These are phyloP conservation scores for Podila clonocystis DNA, from an alignment of 192 early-diverging fungal genomes.

Conservation along the genomic window DNA sequence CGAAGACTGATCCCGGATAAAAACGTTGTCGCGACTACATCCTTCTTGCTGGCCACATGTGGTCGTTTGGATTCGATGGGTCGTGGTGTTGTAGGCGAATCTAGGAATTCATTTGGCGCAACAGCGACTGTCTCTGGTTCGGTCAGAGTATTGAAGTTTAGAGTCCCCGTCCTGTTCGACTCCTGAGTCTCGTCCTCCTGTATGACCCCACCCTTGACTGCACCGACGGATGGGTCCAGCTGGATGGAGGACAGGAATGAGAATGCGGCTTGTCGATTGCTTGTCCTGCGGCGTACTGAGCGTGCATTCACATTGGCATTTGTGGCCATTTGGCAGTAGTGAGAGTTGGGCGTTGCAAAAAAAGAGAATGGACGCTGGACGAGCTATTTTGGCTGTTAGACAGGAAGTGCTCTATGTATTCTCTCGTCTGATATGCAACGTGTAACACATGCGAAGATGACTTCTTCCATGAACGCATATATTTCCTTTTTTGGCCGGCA, in stretches of 20 bases:
- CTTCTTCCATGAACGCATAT: neutral
- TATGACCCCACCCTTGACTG: neutral
- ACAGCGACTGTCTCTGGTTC: neutral
- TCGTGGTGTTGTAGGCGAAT: neutral
- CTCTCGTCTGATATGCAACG: neutral
- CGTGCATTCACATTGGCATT: conserved; percentile 6
- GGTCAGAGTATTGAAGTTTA: neutral
- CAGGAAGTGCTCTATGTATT: neutral
- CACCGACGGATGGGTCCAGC: conserved; percentile 15
- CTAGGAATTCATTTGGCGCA: neutral
- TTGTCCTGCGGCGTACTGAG: conserved; percentile 16
- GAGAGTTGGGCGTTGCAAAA: neutral
- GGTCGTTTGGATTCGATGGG: conserved; percentile 8
- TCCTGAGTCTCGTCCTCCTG: neutral
- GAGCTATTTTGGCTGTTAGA: neutral
- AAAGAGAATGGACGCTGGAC: neutral
- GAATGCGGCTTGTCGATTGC: conserved; percentile 38
- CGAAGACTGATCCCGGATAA: conserved; percentile 28
- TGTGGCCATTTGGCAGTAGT: conserved; percentile 2
- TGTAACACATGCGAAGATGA: too few species aligned
- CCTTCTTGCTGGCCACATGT: conserved; percentile 15
- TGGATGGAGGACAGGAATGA: conserved; percentile 38
- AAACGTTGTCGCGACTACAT: conserved; percentile 23
- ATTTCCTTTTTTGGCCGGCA: neutral
- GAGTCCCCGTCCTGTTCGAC: neutral